Conservation (phyloP, 1,284 basidiomycete genomes). For the Mycena sp. region DNA sequence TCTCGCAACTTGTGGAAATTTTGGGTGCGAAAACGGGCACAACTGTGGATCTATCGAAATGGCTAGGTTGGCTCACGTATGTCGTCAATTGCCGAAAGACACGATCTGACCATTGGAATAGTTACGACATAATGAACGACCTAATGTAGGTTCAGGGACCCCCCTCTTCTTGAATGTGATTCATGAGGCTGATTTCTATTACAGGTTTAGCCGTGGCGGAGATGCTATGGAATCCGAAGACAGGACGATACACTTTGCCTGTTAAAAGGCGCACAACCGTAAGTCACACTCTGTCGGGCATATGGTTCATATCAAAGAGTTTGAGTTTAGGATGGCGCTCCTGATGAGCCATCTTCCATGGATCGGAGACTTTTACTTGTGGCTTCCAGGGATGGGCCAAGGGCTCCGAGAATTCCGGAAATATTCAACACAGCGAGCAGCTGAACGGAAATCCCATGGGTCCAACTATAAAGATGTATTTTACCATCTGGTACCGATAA, state of each 20-base stretch:
- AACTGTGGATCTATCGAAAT: constrained; percentile 44
- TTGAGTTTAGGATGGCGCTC: constrained; percentile 26
- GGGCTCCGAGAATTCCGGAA: constrained; percentile 34
- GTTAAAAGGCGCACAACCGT: constrained; percentile 26
- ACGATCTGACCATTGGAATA: constrained; percentile 14
- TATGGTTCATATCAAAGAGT: constrained; percentile 4
- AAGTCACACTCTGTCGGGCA: background rate
- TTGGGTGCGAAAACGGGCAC: constrained; percentile 33
- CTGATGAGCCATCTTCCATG: constrained; percentile 41
- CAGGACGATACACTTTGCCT: constrained; percentile 19
- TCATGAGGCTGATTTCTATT: background rate
- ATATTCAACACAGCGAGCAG: constrained; percentile 35
- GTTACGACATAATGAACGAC: constrained; percentile 52
- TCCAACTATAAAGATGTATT: constrained; percentile 47
- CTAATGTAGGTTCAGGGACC: constrained; percentile 41
- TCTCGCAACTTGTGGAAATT: constrained; percentile 44
- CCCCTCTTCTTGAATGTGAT: background rate
- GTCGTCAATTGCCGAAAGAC: background rate
- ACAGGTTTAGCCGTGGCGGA: constrained; percentile 42
- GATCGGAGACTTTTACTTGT: constrained; percentile 38
- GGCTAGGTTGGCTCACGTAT: constrained; percentile 35
- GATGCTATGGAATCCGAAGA: constrained; percentile 38
- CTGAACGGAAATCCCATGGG: constrained; percentile 37
- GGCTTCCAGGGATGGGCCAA: constrained; percentile 31
- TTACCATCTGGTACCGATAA: constrained; percentile 45